phyloP scores from a whole-genome alignment of 768 basidiomycete species.

The Termitomyces heimii region DNA sequence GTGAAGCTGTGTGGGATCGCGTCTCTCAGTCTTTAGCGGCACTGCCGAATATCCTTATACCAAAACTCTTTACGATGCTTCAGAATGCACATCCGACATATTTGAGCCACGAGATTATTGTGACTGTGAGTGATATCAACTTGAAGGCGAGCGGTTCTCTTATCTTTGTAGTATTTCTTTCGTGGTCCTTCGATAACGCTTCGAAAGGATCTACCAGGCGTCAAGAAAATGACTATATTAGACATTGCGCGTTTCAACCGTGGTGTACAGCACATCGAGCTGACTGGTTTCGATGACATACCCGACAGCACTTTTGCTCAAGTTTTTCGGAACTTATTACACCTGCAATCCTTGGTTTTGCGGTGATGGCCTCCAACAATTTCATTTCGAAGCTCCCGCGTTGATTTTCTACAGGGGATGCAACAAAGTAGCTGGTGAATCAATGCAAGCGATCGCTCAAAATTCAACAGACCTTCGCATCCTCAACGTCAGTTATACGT shows the following conservation, averaged over 20 bases:
- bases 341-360: slow-evolving; percentile 43
- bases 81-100: slow-evolving; percentile 42
- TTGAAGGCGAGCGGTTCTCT: background rate
- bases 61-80: slow-evolving; percentile 47
- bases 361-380: slow-evolving; percentile 31
- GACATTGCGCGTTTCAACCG: slow-evolving; percentile 33
- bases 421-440: slow-evolving; percentile 46
- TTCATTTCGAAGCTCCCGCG: background rate
- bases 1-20: slow-evolving; percentile 32
- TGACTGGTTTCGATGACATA: slow-evolving; percentile 48
- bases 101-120: slow-evolving; percentile 50
- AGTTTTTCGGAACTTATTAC: slow-evolving; percentile 36
- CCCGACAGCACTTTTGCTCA: slow-evolving; percentile 46
- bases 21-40: slow-evolving; percentile 33
- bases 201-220: slow-evolving; percentile 43
- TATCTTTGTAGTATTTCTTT: slow-evolving; percentile 44
- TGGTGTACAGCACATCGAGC: slow-evolving; percentile 38
- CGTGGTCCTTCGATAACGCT: slow-evolving; percentile 46
- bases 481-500: slow-evolving; percentile 59
- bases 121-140: slow-evolving; percentile 32
- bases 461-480: slow-evolving; percentile 36
- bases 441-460: slow-evolving; percentile 35
- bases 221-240: slow-evolving; percentile 42
- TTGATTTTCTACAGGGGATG: slow-evolving; percentile 41
- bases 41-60: slow-evolving; percentile 47